Base-by-base conservation (phyloP, 331 rosid species). In the Malus hybrid region DNA sequence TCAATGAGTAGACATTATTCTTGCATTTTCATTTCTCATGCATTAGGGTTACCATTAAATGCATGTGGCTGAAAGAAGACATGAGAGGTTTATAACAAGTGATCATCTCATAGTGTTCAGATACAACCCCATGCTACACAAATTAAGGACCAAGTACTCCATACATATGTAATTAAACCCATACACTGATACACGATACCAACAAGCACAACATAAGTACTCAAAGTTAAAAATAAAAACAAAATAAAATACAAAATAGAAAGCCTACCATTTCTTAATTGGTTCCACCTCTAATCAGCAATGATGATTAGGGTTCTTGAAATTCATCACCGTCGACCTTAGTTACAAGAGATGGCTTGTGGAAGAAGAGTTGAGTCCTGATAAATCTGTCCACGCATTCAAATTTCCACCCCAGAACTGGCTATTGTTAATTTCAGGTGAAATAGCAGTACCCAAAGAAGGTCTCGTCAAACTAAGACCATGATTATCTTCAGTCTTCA, bases 291-390 rank as follows among this genome's bases (percentile, higher is more conserved):
- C 76, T 58, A 72, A 14, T 22, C 56, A 72, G 34, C 74, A 19
- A 53, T 6, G 30, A 30, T 19, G 74, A n/a, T 24, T 24, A 71
- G 52, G 75, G 24, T 33, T 71, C 75, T 34, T 56, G 34, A 48
- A 71, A 11, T 28, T 70, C 63, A 12, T 71, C 14, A 14, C 32
- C 66, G 6, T 58, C 36, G n/a, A 69, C 60, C 68, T 22, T 71
- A 65, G 73, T 61, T 28, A 89, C 79, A 86, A 80, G 84, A 89
- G 86, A 77, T 87, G 90, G 79, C 32, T 60, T 26, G 91, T 68
- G 42, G 97, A 80, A 80, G 94, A 81, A 80, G 97, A 83, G 50
- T 86, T 82, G 80, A 89, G 85, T 10, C 86, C 88, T 70, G 94
- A 89, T 63, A 89, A 70, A 78, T 89, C 93, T 14, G 86, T 86